Conservation (phyloP, 176 grass and related monocot species). For the Oryza glumipatula region DNA sequence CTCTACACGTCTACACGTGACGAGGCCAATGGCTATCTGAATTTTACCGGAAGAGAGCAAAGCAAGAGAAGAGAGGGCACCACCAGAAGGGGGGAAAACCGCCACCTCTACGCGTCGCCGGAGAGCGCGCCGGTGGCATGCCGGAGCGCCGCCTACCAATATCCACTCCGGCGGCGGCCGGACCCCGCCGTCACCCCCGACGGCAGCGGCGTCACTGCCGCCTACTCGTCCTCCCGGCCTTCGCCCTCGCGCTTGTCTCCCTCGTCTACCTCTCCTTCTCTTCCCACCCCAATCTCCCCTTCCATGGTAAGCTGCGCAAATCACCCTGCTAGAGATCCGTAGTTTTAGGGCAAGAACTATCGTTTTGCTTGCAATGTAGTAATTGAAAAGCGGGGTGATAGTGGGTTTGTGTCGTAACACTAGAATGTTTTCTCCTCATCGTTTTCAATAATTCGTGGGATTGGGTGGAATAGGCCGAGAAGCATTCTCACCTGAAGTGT, state of each 20-base stretch:
- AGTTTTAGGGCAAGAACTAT: neutral
- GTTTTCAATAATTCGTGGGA: neutral
- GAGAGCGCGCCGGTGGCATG: conserved; percentile 29
- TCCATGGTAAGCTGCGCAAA: conserved; percentile 54
- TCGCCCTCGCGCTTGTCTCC: conserved; percentile 54
- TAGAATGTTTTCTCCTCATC: conserved; percentile 3
- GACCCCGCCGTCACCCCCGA: conserved; percentile 44
- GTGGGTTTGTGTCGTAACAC: neutral
- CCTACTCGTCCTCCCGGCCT: conserved; percentile 38
- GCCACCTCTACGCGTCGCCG: conserved; percentile 9
- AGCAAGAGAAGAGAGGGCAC: neutral
- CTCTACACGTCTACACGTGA: too few relatives aligned
- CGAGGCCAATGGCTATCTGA: neutral
- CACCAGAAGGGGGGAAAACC: neutral
- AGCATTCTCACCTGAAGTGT: neutral
- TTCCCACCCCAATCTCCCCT: conserved; percentile 52
- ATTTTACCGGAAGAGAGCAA: neutral
- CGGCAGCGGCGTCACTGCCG: conserved; percentile 44
- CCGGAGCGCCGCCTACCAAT: conserved; percentile 43
- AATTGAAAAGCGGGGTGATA: neutral
- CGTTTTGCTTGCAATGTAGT: conserved; percentile 25
- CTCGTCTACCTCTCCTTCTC: conserved; percentile 66
- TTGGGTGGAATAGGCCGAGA: neutral
- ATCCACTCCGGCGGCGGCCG: conserved; percentile 24
- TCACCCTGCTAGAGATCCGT: neutral